A percentile compares a stretch with the other conserved stretches of the same genome.
Evolutionary conservation across 2,329 filamentous ascomycete species (phyloP).

Genomic region (Stachybotrys elegans): DNA sequence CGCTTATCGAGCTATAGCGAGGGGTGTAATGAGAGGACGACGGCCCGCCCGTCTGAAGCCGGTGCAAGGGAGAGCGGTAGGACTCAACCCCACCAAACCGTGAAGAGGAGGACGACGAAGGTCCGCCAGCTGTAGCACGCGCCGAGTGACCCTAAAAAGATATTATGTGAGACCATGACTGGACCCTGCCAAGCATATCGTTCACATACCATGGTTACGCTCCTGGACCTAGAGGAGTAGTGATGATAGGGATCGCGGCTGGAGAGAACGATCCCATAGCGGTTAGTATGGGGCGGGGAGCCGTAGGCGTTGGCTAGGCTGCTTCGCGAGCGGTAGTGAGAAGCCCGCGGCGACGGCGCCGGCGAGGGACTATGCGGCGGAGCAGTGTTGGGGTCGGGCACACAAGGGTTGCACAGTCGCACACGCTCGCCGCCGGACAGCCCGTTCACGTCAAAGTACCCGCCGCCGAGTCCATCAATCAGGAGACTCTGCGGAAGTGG

Average conservation of each 20-base stretch:
- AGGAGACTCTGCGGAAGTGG: constrained; percentile 28
- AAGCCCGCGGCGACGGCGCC: constrained; percentile 26
- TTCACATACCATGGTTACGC: constrained; percentile 44
- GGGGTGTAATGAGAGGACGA: constrained; percentile 25
- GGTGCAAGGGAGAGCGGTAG: constrained; percentile 30
- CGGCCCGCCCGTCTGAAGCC: constrained; percentile 31
- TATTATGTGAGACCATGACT: background rate
- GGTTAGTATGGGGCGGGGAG: constrained; percentile 19
- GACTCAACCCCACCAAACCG: constrained; percentile 21
- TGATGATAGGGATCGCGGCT: constrained; percentile 29
- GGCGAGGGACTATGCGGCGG: constrained; percentile 41
- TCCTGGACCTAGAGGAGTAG: constrained; percentile 31
- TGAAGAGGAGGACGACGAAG: constrained; percentile 20
- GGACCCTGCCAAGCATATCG: background rate
- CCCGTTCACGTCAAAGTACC: constrained; percentile 37
- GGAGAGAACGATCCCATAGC: constrained; percentile 33
- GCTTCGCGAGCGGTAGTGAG: constrained; percentile 42
- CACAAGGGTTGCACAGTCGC: constrained; percentile 57
- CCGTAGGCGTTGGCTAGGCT: constrained; percentile 30
- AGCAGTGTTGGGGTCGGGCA: constrained; percentile 56
- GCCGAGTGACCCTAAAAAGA: background rate
- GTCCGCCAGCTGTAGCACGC: constrained; percentile 11
- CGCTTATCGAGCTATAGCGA: constrained; percentile 24
- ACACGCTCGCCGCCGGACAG: constrained; percentile 53
- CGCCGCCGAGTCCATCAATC: constrained; percentile 32